These are phyloP conservation scores for Urochloa ruziziensis DNA, from an alignment of 176 grass and related monocot species.

Conservation along the genomic window DNA sequence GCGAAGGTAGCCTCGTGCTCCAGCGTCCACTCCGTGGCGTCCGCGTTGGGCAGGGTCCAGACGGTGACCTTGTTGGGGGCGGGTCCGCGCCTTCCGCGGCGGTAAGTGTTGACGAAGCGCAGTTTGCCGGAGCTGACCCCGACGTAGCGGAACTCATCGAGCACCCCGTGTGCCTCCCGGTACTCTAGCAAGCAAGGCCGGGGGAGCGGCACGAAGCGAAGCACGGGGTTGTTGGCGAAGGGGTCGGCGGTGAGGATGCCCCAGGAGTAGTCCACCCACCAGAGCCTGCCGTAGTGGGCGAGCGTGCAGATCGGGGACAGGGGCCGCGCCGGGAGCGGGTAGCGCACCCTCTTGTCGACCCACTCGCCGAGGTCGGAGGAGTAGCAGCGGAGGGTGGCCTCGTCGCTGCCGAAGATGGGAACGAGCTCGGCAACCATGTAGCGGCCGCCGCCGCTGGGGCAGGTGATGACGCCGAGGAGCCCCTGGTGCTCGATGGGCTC, in stretches of 20 bases:
- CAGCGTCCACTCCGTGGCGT: not conserved
- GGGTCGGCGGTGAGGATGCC: not conserved
- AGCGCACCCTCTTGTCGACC: not conserved
- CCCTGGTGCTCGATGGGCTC: not conserved
- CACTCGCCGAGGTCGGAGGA: not conserved
- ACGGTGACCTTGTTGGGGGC: not conserved
- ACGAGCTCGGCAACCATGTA: not conserved
- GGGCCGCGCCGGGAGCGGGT: not conserved
- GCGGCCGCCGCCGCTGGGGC: not conserved
- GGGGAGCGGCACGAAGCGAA: not conserved
- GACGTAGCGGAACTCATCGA: not conserved
- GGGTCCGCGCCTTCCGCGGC: not conserved
- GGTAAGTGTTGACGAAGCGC: not conserved
- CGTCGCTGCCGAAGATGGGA: not conserved
- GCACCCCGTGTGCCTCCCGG: not conserved
- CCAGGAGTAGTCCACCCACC: not conserved
- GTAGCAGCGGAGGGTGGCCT: not conserved
- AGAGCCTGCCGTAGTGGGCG: not conserved
- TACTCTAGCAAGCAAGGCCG: not conserved
- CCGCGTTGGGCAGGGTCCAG: not conserved
- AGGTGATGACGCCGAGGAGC: not conserved
- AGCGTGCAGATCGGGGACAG: not conserved
- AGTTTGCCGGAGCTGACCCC: not conserved
- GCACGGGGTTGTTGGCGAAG: not conserved
- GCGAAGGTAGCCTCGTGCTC: not conserved